phyloP scores from a whole-genome alignment of 2,329 filamentous ascomycete species.

The Didymella lethalis region DNA sequence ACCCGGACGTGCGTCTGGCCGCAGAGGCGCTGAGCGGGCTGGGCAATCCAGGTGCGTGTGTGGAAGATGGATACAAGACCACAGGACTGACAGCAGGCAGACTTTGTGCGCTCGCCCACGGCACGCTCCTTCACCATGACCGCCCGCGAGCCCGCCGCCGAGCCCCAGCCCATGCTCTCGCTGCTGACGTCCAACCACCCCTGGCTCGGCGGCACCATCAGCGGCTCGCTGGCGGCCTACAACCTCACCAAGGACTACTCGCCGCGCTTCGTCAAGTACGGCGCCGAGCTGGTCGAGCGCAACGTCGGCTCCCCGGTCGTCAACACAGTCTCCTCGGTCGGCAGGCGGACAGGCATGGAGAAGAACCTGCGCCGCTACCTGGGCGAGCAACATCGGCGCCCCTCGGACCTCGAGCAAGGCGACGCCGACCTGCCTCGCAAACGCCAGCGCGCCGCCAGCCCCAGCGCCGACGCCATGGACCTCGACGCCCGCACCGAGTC shows the following conservation, averaged over 20 bases:
- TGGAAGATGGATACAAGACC: too few species aligned
- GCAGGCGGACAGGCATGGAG: constrained; percentile 86
- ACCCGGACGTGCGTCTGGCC: constrained; percentile 58
- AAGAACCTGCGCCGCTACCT: constrained; percentile 86
- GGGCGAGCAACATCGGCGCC: constrained; percentile 61
- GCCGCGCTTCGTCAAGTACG: constrained; percentile 82
- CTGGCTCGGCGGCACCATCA: constrained; percentile 83
- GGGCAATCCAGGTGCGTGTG: constrained; percentile 56
- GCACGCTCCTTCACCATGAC: neutral
- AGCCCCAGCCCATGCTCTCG: constrained; percentile 79
- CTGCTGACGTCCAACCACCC: constrained; percentile 90
- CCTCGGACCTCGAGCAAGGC: constrained; percentile 59
- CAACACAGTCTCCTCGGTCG: constrained; percentile 84
- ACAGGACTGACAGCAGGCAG: constrained; percentile 38
- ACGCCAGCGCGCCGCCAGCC: constrained; percentile 56
- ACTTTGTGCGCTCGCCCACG: constrained; percentile 41
- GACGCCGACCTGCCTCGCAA: constrained; percentile 47
- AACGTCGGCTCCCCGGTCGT: constrained; percentile 83
- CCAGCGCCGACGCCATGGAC: constrained; percentile 54
- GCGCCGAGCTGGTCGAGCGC: constrained; percentile 89
- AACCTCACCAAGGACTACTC: constrained; percentile 89
- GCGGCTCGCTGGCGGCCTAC: constrained; percentile 84
- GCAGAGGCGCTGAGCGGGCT: constrained; percentile 60
- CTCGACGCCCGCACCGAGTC: constrained; percentile 54
- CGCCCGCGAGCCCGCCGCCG: constrained; percentile 43